Evolutionary conservation across 495 filamentous ascomycete species (phyloP).

Genomic region (Talaromyces wortmannii): DNA sequence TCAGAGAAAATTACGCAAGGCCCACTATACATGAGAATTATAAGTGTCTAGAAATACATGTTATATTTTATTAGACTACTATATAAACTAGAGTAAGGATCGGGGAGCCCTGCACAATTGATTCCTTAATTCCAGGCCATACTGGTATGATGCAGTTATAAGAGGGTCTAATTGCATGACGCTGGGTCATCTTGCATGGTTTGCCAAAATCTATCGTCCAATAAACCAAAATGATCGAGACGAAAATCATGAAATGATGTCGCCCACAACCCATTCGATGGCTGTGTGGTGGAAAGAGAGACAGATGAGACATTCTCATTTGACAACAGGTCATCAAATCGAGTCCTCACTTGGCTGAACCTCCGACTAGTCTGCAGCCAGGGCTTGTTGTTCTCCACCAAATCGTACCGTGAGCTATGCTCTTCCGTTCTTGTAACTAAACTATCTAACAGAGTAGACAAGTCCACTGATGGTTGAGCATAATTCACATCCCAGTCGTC

Average conservation of each 20-base stretch:
- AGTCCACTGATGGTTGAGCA: neutral
- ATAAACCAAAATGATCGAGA: constrained; percentile 1
- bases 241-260: constrained; percentile 5
- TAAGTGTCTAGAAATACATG: too few species aligned
- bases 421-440: neutral
- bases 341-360: neutral
- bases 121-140: neutral
- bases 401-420: neutral
- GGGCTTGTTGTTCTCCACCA: constrained; percentile 4
- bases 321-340: constrained; percentile 1
- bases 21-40: too few species aligned
- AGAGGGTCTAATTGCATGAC: neutral
- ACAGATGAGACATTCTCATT: constrained; percentile 1
- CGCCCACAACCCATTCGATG: constrained; percentile 1
- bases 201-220: constrained; percentile 3
- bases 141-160: neutral
- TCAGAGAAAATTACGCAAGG: too few species aligned
- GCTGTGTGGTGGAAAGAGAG: neutral
- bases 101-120: too few species aligned
- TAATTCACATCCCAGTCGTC: constrained; percentile 3
- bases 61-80: too few species aligned
- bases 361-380: constrained; percentile 3
- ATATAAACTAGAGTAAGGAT: too few species aligned
- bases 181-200: constrained; percentile 2
- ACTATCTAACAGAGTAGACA: neutral